A percentile compares a stretch with the other conserved stretches of the same genome.
Conservation (phyloP, 108 stramenopile genomes). For the Nitzschia sp. region DNA sequence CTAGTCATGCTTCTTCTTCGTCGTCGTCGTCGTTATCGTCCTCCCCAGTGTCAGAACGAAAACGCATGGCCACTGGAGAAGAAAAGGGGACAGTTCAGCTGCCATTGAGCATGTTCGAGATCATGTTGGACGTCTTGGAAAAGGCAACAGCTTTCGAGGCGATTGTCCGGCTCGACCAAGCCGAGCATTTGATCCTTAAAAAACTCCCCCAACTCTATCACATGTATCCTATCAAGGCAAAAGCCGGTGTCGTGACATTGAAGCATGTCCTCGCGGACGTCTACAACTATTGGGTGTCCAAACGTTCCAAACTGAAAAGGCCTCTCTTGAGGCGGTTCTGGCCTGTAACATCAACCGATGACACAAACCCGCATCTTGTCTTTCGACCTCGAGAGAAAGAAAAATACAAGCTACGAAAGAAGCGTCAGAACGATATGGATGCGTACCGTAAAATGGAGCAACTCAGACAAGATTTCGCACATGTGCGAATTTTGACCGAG, state of each 20-base stretch:
- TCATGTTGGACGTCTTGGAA: conserved; percentile 79
- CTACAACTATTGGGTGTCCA: conserved; percentile 89
- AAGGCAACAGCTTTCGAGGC: conserved; percentile 85
- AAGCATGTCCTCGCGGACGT: conserved; percentile 62
- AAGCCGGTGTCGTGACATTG: conserved; percentile 43
- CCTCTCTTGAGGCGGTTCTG: conserved; percentile 90
- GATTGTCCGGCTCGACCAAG: conserved; percentile 63
- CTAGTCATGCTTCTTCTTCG: not conserved
- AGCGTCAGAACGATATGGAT: conserved; percentile 92
- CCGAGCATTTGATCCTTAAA: conserved; percentile 55
- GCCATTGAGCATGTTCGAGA: conserved; percentile 57
- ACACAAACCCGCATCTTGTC: conserved; percentile 94
- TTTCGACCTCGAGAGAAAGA: conserved; percentile 96
- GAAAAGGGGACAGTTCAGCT: conserved; percentile 37
- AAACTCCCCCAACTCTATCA: conserved; percentile 59
- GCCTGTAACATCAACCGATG: conserved; percentile 86
- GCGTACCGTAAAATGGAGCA: conserved; percentile 86
- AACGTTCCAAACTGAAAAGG: conserved; percentile 84
- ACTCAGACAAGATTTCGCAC: conserved; percentile 82
- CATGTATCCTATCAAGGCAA: conserved; percentile 54
- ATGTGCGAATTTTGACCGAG: conserved; percentile 51
- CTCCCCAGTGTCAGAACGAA: not conserved
- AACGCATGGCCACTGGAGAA: not conserved
- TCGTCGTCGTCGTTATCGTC: conserved; percentile 1
- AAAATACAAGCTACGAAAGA: conserved; percentile 93